Conservation (phyloP, 2,329 filamentous ascomycete genomes). For the Fusarium annulatum region DNA sequence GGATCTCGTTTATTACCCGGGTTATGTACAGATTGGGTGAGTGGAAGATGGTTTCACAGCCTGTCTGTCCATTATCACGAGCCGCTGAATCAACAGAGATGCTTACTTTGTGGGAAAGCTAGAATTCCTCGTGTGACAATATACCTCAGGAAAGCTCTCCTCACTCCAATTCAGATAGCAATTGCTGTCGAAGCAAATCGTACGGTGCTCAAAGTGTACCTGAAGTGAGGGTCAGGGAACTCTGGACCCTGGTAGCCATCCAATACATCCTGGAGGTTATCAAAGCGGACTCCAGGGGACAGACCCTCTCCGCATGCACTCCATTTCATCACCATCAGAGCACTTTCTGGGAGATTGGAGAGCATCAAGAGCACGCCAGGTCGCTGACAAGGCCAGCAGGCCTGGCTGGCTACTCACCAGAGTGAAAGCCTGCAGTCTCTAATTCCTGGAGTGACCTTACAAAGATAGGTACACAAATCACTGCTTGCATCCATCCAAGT, state of each 20-base stretch:
- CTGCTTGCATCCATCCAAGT: constrained; percentile 19
- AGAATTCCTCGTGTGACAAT: background rate
- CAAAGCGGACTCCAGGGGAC: constrained; percentile 32
- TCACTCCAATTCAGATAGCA: background rate
- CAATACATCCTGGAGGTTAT: constrained; percentile 24
- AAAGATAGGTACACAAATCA: constrained; percentile 19
- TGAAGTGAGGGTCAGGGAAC: constrained; percentile 7
- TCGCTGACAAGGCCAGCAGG: background rate
- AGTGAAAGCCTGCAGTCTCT: background rate
- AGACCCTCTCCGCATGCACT: constrained; percentile 20
- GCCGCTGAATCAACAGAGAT: background rate
- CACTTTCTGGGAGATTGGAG: constrained; percentile 21
- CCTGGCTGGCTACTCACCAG: constrained; percentile 2
- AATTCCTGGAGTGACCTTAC: constrained; percentile 1
- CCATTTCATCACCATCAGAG: constrained; percentile 23
- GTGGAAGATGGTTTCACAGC: background rate
- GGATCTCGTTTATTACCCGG: constrained; percentile 17
- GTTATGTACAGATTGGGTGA: background rate
- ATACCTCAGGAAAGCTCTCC: background rate
- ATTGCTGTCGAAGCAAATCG: background rate
- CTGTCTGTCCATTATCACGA: background rate
- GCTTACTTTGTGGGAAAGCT: background rate
- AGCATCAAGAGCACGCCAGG: background rate
- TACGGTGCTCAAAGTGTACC: constrained; percentile 15
- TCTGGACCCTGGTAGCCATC: constrained; percentile 9